phyloP scores from a whole-genome alignment of 176 grass and related monocot genomes.

The Guadua angustifolia region DNA sequence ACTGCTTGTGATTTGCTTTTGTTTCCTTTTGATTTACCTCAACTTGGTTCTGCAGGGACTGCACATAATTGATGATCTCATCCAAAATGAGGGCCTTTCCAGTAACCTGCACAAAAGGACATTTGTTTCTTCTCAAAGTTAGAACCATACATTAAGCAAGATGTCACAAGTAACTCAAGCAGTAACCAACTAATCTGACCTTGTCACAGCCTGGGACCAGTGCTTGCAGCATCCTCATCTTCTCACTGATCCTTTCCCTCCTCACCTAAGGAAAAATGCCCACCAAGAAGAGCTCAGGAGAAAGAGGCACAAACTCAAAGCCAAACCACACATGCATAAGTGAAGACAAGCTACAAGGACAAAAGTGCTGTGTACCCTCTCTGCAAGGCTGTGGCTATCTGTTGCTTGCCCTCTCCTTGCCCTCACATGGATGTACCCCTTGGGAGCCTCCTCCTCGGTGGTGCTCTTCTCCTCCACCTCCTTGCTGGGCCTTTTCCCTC shows the following conservation, averaged over 20 bases:
- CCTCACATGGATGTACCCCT: constrained; percentile 93
- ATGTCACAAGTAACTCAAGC: neutral
- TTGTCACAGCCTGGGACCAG: constrained; percentile 95
- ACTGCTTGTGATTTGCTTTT: neutral
- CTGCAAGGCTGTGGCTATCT: constrained; percentile 95
- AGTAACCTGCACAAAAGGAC: constrained; percentile 57
- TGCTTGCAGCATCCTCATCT: constrained; percentile 89
- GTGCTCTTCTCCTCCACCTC: constrained; percentile 54
- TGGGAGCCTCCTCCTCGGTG: constrained; percentile 59
- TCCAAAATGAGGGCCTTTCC: constrained; percentile 89
- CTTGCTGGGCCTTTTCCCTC: constrained; percentile 53
- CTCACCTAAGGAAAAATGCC: constrained; percentile 60
- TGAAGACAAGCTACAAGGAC: constrained; percentile 21
- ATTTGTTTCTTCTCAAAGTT: constrained; percentile 39
- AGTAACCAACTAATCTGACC: constrained; percentile 51
- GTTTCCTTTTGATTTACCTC: constrained; percentile 56
- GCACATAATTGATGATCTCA: constrained; percentile 97
- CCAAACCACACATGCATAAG: constrained; percentile 28
- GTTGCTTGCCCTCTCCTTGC: constrained; percentile 96
- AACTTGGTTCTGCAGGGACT: constrained; percentile 92
- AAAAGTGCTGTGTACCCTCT: constrained; percentile 62
- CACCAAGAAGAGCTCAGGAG: constrained; percentile 29
- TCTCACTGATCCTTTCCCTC: constrained; percentile 95
- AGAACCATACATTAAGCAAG: constrained; percentile 8
- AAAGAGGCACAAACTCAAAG: constrained; percentile 16